Conservation (phyloP, 345 rosid species). For the Triadica sebifera region DNA sequence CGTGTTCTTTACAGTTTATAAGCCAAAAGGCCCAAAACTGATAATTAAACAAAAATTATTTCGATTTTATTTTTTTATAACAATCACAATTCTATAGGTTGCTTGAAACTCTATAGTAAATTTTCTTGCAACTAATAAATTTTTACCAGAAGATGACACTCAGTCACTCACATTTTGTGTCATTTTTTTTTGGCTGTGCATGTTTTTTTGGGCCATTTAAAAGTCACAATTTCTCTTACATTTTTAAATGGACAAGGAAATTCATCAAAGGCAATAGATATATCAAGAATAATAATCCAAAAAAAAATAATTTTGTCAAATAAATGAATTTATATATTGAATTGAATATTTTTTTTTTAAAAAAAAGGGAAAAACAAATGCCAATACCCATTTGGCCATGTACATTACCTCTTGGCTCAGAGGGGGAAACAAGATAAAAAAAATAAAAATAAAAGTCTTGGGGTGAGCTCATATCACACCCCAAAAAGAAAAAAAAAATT, state of each 20-base stretch:
- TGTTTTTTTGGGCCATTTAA: no score
- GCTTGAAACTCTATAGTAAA: no score
- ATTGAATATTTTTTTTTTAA: conserved; percentile 23
- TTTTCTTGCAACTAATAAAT: no score
- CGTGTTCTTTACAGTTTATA: no score
- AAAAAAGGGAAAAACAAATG: conserved; percentile 3
- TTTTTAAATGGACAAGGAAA: neutral
- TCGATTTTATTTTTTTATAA: no score
- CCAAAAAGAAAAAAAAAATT: neutral
- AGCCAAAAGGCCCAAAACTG: no score
- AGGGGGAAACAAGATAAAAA: neutral
- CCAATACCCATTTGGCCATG: conserved; percentile 50
- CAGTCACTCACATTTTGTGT: no score
- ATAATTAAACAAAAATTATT: no score
- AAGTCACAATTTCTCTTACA: neutral
- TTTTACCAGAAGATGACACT: no score
- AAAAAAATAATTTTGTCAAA: conserved; percentile 2
- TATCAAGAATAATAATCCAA: neutral
- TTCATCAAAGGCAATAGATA: neutral
- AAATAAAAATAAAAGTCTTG: neutral
- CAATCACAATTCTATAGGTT: no score
- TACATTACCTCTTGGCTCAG: conserved; percentile 34
- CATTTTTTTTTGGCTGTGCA: no score
- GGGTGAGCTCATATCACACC: neutral
- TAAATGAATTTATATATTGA: conserved; percentile 52